These are phyloP conservation scores for Adenanthera pavonina DNA, from an alignment of 306 rosid genomes.

Conservation along the genomic window DNA sequence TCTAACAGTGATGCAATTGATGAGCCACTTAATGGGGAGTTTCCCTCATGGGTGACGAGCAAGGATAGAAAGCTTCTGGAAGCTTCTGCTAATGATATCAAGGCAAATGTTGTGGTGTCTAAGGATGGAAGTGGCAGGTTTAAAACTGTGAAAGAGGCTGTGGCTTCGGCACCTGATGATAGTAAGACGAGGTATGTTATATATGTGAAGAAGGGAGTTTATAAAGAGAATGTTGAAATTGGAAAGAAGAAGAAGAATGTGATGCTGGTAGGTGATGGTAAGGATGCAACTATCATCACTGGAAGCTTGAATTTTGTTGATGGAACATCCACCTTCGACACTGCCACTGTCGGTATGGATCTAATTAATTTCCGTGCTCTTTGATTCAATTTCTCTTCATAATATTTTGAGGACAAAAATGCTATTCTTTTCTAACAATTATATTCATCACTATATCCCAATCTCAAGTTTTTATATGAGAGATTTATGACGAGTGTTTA, in stretches of 20 bases:
- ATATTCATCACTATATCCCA: too few species aligned
- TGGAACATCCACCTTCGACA: constrained; percentile 57
- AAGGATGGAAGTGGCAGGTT: constrained; percentile 64
- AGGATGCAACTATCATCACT: constrained; percentile 54
- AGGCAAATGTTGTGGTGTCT: constrained; percentile 66
- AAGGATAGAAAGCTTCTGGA: constrained; percentile 49
- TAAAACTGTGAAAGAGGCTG: constrained; percentile 58
- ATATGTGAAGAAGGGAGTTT: constrained; percentile 56
- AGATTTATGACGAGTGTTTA: too few species aligned
- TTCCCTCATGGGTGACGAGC: constrained; percentile 53
- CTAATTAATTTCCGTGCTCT: not conserved
- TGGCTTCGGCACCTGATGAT: constrained; percentile 50
- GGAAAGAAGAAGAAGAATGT: constrained; percentile 55
- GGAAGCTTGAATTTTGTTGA: constrained; percentile 59
- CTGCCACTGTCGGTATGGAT: constrained; percentile 63
- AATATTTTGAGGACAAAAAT: too few species aligned
- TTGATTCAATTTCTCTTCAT: not conserved
- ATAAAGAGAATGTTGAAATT: constrained; percentile 54
- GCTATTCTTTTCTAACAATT: too few species aligned
- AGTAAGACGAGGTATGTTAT: constrained; percentile 53
- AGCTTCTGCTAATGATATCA: constrained; percentile 32
- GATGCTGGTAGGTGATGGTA: constrained; percentile 67
- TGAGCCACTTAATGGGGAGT: constrained; percentile 36
- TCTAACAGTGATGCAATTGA: not conserved
- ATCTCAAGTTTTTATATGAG: too few species aligned